A percentile compares a stretch with the other conserved stretches of the same genome.
These are phyloP conservation scores for Sisymbrium irio DNA, from an alignment of 345 rosid genomes.

Conservation along the genomic window DNA sequence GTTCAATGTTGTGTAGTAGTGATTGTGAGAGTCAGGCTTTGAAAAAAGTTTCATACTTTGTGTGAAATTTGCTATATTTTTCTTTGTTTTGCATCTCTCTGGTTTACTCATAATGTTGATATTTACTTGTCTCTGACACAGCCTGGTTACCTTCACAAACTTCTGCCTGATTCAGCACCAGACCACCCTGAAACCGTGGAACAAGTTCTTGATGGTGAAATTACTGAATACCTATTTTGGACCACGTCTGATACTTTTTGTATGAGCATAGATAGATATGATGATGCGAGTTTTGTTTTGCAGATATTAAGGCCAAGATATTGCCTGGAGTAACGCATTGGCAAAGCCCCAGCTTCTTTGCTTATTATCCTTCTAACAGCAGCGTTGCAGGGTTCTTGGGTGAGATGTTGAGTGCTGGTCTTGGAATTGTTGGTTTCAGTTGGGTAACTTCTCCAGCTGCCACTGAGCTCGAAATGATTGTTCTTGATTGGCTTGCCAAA, in stretches of 20 bases:
- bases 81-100: neutral
- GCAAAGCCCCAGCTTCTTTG: conserved; percentile 85
- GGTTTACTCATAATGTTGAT: neutral
- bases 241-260: neutral
- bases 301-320: conserved; percentile 71
- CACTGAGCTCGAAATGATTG: conserved; percentile 86
- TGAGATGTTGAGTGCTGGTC: conserved; percentile 93
- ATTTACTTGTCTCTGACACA: conserved; percentile 30
- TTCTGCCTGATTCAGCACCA: conserved; percentile 83
- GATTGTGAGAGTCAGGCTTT: neutral
- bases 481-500: conserved; percentile 88
- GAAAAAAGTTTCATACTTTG: neutral
- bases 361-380: conserved; percentile 83
- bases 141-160: conserved; percentile 81
- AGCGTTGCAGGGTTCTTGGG: conserved; percentile 91
- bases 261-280: neutral
- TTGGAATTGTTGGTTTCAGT: conserved; percentile 76
- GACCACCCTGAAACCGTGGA: conserved; percentile 68
- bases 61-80: neutral
- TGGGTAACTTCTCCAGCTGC: conserved; percentile 96
- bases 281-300: conserved; percentile 6
- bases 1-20: neutral
- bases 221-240: neutral
- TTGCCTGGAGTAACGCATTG: conserved; percentile 87
- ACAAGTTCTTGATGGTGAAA: conserved; percentile 74